These are phyloP conservation scores for Psidium friedrichsthalianum DNA, from an alignment of 345 rosid genomes.

Conservation along the genomic window DNA sequence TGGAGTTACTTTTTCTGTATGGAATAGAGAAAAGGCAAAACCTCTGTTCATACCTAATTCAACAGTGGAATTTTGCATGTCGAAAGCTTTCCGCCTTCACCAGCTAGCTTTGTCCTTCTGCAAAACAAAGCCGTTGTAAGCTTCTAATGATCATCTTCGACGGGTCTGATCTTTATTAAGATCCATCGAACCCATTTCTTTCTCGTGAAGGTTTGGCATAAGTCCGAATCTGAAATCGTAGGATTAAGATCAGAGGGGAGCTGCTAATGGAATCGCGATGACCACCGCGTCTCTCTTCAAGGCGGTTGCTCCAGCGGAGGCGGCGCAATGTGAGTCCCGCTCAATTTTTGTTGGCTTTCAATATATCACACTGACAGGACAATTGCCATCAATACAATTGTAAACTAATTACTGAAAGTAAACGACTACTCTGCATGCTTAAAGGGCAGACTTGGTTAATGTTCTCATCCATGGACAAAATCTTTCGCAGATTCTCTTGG, in stretches of 20 bases:
- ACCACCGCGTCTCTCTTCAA: constrained; percentile 41
- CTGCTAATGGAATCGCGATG: constrained; percentile 46
- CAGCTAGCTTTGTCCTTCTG: constrained; percentile 23
- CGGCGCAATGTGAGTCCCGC: constrained; percentile 30
- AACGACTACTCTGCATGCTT: neutral
- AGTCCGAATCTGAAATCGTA: neutral
- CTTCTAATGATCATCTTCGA: neutral
- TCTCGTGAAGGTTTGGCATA: neutral
- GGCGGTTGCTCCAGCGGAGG: constrained; percentile 47
- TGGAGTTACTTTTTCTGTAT: neutral
- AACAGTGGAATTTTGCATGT: neutral
- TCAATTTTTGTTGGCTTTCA: neutral
- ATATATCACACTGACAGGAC: neutral
- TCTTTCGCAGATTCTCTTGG: constrained; percentile 37
- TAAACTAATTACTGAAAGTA: neutral
- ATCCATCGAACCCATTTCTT: neutral
- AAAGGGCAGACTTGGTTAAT: neutral
- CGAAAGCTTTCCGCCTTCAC: constrained; percentile 24
- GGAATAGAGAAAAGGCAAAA: neutral
- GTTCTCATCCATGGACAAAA: neutral
- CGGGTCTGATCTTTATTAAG: neutral
- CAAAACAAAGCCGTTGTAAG: constrained; percentile 44
- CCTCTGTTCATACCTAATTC: neutral
- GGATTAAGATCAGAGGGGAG: constrained; percentile 52
- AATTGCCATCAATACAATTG: neutral